phyloP scores from a whole-genome alignment of 371 early-diverging fungal genomes.

The Mortierella polycephala region DNA sequence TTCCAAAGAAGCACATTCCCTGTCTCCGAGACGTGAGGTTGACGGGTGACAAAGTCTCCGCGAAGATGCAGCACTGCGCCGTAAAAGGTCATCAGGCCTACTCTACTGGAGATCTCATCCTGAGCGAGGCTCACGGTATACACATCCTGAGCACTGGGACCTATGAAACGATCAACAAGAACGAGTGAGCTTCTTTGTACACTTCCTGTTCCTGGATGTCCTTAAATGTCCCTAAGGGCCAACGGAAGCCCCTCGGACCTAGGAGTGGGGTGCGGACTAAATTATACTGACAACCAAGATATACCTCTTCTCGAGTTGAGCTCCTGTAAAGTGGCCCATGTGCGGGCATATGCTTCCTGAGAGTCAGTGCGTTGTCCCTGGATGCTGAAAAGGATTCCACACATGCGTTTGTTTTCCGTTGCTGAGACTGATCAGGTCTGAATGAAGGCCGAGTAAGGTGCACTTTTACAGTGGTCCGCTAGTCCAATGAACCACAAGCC shows the following conservation, averaged over 20 bases:
- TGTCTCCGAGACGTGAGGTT: conserved; percentile 67
- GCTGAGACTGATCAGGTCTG: background rate
- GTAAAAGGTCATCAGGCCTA: conserved; percentile 57
- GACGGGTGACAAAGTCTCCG: conserved; percentile 69
- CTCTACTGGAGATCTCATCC: background rate
- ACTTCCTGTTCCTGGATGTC: too few species aligned
- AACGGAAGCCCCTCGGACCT: background rate
- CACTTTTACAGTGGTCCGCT: background rate
- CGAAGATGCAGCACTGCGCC: conserved; percentile 87
- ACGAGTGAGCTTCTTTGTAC: too few species aligned
- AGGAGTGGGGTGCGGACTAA: conserved; percentile 8
- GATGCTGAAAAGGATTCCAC: conserved; percentile 50
- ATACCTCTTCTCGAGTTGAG: conserved; percentile 66
- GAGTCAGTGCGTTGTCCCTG: conserved; percentile 10
- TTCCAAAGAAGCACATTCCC: conserved; percentile 83
- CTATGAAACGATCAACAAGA: conserved; percentile 4
- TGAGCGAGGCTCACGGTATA: conserved; percentile 8
- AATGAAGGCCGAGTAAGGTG: background rate
- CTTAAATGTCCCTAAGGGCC: background rate
- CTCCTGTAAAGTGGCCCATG: conserved; percentile 58
- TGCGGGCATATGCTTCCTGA: conserved; percentile 4
- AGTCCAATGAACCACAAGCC: too few species aligned
- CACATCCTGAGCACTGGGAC: conserved; percentile 45
- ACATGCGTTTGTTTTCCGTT: conserved; percentile 15
- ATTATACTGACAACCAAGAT: background rate